Evolutionary conservation across 257 asterid genomes (phyloP), one percentile per base, ranked within the genome.

Genomic region (Solanum appendiculatum): DNA sequence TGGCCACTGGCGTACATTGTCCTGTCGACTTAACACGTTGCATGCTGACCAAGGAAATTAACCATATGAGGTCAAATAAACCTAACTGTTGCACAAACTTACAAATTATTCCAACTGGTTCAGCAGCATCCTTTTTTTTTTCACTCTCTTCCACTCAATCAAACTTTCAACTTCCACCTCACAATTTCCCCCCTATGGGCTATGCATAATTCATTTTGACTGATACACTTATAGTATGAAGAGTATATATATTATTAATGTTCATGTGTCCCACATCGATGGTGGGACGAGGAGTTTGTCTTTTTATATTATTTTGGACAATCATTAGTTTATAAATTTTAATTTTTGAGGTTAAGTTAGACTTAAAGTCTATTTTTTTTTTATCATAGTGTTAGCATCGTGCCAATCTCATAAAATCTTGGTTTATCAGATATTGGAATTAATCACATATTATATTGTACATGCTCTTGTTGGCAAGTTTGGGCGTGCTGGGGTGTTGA

Each of bases 81-180:
- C 54, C 66, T 56, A 60, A 25, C 56, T 84, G 60, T n/a, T 60
- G 6, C 91, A 89, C 73, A 89, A 87, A 58, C 88, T 37, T 86
- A 86, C 91, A 91, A 89, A 89, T 85, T 33, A 13, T 85, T 78
- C 88, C 89, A 84, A 86, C 89, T 83, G 90, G 87, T 69, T 40
- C 70, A 86, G 42, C 63, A 68, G 82, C 88, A 36, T 60, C 87
- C 86, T 34, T 68, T 18, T 33, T 70, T 15, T 58, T 74, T 87
- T 29, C 56, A 21, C 83, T 78, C 75, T 34, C 93, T 88, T 87
- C 93, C 94, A 88, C 90, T 90, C 92, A 85, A 89, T 89, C 88
- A 86, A 83, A 75, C 89, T 81, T 64, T 88, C 84, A 78, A 85
- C 91, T 74, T 82, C 92, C 51, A 88, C 94, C 98, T 93, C 96